A percentile compares a stretch with the other conserved stretches of the same genome.
Evolutionary conservation across 2,329 filamentous ascomycete species (phyloP).

Genomic region (Fusarium brevicatenulatum): DNA sequence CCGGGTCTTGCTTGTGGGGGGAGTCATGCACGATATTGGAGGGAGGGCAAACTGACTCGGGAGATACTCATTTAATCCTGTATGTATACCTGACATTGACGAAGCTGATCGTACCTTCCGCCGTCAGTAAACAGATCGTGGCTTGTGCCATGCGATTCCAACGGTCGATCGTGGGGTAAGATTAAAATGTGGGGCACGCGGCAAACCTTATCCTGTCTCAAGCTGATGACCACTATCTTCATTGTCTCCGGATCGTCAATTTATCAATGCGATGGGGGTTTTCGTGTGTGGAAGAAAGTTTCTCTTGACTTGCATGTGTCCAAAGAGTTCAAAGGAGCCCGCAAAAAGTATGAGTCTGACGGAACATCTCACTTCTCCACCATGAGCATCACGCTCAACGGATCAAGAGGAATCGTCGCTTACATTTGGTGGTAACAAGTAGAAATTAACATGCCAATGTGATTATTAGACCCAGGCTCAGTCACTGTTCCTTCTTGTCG

Average conservation of each 20-base stretch:
- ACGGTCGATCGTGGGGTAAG: not conserved
- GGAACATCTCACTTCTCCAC: not conserved
- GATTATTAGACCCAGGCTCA: not conserved
- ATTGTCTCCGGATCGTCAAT: not conserved
- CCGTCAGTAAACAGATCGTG: not conserved
- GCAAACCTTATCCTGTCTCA: not conserved
- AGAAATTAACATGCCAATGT: not conserved
- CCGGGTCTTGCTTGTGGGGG: not conserved
- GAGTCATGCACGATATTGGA: not conserved
- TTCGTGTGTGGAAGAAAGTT: not conserved
- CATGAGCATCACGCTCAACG: not conserved
- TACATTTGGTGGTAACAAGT: not conserved
- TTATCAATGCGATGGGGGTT: not conserved
- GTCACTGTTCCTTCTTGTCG: not conserved
- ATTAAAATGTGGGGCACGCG: not conserved
- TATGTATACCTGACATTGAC: not conserved
- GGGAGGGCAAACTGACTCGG: not conserved
- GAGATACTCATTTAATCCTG: not conserved
- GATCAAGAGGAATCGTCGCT: not conserved
- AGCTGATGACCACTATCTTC: not conserved
- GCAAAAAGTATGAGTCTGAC: no score
- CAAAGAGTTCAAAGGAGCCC: not conserved
- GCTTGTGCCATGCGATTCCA: not conserved
- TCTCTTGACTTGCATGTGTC: rapidly evolving
- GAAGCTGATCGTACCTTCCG: not conserved